A percentile compares a stretch with the other conserved stretches of the same genome.
Conservation (phyloP, 2,329 filamentous ascomycete genomes). For the Pyricularia sp. region DNA sequence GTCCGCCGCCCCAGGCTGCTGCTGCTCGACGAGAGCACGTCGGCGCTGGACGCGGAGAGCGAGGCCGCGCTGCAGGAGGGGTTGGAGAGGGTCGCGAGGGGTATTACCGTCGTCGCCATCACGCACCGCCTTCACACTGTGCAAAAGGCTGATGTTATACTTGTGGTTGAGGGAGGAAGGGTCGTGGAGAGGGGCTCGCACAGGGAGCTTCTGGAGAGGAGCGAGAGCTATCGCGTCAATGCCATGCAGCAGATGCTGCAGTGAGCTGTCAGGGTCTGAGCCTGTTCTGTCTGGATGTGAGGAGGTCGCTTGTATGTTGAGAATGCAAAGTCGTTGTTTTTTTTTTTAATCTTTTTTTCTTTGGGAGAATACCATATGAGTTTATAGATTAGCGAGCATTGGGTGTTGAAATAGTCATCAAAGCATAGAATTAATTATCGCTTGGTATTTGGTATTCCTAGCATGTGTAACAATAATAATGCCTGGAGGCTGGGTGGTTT, state of each 20-base stretch:
- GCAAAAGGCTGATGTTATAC: constrained; percentile 34
- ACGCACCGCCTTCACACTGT: constrained; percentile 24
- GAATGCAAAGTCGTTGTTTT: too few species aligned
- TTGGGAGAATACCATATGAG: too few species aligned
- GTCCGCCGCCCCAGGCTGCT: constrained; percentile 42
- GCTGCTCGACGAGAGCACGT: constrained; percentile 47
- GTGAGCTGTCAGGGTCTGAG: neutral
- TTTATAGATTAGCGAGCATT: too few species aligned
- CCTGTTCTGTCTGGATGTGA: too few species aligned
- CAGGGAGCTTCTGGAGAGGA: constrained; percentile 40
- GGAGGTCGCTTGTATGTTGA: too few species aligned
- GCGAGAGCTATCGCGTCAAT: constrained; percentile 17
- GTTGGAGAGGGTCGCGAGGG: constrained; percentile 30
- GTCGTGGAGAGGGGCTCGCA: constrained; percentile 25
- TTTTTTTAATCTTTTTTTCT: too few species aligned
- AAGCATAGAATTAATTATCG: too few species aligned
- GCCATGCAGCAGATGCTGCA: constrained; percentile 19
- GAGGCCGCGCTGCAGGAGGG: constrained; percentile 38
- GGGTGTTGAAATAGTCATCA: too few species aligned
- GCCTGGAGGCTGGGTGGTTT: too few species aligned
- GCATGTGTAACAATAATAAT: too few species aligned
- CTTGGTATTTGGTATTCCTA: too few species aligned
- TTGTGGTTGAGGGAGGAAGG: constrained; percentile 40
- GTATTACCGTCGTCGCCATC: constrained; percentile 35
- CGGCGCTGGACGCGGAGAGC: constrained; percentile 34